Conservation (phyloP, 1,284 basidiomycete genomes). For the Heterobasidion parviporum region DNA sequence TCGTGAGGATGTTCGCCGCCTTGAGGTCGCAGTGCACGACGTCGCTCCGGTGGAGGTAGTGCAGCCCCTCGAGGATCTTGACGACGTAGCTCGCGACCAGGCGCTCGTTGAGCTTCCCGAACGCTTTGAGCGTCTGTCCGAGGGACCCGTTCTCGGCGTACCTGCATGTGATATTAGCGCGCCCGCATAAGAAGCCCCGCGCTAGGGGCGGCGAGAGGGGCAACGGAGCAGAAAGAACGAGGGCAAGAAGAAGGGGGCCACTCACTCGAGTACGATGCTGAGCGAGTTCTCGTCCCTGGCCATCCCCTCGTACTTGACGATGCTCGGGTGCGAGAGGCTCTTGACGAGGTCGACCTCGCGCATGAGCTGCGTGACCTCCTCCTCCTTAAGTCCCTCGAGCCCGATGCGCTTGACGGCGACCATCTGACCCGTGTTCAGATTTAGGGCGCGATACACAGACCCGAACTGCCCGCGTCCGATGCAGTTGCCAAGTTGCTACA, state of each 20-base stretch:
- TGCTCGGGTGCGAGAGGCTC: conserved; percentile 82
- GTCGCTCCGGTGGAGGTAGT: conserved; percentile 80
- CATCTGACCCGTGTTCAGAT: conserved; percentile 88
- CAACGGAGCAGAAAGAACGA: conserved; percentile 1
- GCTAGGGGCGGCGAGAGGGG: not conserved
- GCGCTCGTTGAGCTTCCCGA: conserved; percentile 85
- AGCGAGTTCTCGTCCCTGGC: conserved; percentile 80
- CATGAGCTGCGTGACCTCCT: conserved; percentile 83
- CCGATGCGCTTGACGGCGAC: conserved; percentile 92
- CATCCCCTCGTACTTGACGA: conserved; percentile 96
- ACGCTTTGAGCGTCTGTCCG: conserved; percentile 83
- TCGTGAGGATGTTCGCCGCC: conserved; percentile 97
- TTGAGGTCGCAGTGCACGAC: conserved; percentile 93
- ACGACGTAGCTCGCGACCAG: conserved; percentile 87
- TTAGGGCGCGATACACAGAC: conserved; percentile 88
- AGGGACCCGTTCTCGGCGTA: conserved; percentile 93
- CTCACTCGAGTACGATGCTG: conserved; percentile 89
- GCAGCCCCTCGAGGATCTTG: conserved; percentile 87
- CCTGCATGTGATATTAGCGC: conserved; percentile 30
- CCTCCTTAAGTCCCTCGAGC: conserved; percentile 79
- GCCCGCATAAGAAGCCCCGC: not conserved
- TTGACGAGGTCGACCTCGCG: conserved; percentile 87
- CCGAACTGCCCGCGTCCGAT: conserved; percentile 96
- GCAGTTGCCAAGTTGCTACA: conserved; percentile 89
- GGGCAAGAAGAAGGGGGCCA: conserved; percentile 12